Conservation (phyloP, 257 asterid species). For the Agastache rugosa region DNA sequence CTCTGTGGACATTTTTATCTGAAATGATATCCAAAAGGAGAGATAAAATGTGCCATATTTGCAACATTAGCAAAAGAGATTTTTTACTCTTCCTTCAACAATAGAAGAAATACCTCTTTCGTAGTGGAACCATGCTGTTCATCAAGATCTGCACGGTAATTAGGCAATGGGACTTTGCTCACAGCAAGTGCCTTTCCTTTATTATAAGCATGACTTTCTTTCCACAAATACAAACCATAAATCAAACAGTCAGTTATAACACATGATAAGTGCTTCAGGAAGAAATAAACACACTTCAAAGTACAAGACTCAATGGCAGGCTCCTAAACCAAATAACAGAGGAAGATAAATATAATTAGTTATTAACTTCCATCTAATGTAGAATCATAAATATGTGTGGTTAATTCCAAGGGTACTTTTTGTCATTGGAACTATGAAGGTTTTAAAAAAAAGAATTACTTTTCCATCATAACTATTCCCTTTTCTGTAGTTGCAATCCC, state of each 20-base stretch:
- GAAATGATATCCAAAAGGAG: conserved; percentile 30
- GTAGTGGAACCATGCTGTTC: conserved; percentile 90
- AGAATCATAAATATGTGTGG: background rate
- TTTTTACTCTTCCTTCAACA: conserved; percentile 21
- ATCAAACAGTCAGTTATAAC: conserved; percentile 38
- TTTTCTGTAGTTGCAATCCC: conserved; percentile 1
- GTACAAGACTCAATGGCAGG: conserved; percentile 17
- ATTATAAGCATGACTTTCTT: conserved; percentile 89
- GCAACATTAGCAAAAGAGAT: conserved; percentile 21
- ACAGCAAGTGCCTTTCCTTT: conserved; percentile 92
- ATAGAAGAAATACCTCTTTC: conserved; percentile 65
- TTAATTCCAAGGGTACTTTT: background rate
- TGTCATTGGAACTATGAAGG: background rate
- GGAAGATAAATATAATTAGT: background rate
- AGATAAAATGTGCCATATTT: conserved; percentile 11
- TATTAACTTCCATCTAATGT: background rate
- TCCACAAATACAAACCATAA: conserved; percentile 58
- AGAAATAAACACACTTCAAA: conserved; percentile 26
- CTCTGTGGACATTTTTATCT: conserved; percentile 89
- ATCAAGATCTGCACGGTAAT: conserved; percentile 97
- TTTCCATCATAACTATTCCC: background rate
- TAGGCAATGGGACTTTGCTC: conserved; percentile 90
- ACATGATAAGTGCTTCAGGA: conserved; percentile 21
- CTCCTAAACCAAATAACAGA: conserved; percentile 1
- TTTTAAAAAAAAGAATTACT: background rate